Evolutionary conservation across 176 grass and related monocot species (phyloP).

Genomic region (Carex myosuroides): DNA sequence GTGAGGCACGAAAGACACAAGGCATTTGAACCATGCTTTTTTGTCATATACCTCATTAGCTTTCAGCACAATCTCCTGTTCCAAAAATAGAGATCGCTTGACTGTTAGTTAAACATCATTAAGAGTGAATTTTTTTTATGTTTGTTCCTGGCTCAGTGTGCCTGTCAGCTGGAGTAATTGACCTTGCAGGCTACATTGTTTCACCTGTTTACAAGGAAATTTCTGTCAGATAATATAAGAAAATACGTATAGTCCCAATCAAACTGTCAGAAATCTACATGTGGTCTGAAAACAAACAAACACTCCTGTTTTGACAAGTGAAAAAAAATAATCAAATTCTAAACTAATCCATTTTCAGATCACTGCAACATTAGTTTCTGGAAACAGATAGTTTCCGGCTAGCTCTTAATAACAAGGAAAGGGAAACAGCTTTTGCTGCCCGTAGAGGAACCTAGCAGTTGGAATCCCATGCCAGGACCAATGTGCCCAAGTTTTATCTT

Average conservation of each 20-base stretch:
- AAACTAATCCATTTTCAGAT: background rate
- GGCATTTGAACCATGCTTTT: background rate
- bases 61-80: slow-evolving; percentile 11
- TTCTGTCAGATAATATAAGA: slow-evolving; percentile 1
- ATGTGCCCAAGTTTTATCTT: background rate
- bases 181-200: slow-evolving; percentile 75
- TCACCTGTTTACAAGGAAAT: slow-evolving; percentile 49
- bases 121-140: background rate
- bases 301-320: background rate
- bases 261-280: background rate
- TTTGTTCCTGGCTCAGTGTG: slow-evolving; percentile 27
- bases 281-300: background rate
- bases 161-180: slow-evolving; percentile 76
- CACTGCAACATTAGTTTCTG: background rate
- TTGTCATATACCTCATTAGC: slow-evolving; percentile 1
- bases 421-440: background rate
- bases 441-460: background rate
- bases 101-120: slow-evolving; percentile 10
- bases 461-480: background rate
- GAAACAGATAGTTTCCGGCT: background rate
- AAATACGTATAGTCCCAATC: background rate
- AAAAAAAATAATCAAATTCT: background rate
- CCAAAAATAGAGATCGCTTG: slow-evolving; percentile 3
- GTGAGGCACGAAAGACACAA: too few relatives aligned
- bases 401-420: background rate